Conservation (phyloP, 2,329 filamentous ascomycete species). For the Cercospora sp. region DNA sequence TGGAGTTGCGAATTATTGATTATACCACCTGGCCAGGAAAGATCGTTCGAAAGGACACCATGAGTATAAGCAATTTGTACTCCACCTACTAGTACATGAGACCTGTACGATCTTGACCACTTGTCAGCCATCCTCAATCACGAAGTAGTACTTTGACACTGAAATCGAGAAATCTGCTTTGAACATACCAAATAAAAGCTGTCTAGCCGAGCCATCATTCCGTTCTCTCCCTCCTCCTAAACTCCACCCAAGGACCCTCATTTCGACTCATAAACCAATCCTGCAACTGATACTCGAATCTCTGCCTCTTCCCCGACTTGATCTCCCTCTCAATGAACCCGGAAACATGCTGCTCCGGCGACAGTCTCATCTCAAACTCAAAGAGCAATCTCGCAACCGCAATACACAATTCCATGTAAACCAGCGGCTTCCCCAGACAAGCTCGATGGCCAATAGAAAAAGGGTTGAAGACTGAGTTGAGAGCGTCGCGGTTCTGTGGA, state of each 20-base stretch:
- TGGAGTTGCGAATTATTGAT: not conserved
- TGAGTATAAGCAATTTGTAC: no score
- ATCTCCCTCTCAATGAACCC: conserved; percentile 49
- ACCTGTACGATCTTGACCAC: no score
- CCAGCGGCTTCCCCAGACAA: conserved; percentile 64
- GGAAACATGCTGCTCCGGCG: conserved; percentile 53
- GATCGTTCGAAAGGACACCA: not conserved
- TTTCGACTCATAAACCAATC: conserved; percentile 75
- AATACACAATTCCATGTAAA: conserved; percentile 33
- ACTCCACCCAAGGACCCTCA: conserved; percentile 68
- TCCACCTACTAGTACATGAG: no score
- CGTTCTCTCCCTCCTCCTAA: conserved; percentile 28
- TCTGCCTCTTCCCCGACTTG: conserved; percentile 58
- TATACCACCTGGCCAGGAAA: not conserved
- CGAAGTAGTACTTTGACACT: no score
- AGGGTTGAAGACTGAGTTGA: conserved; percentile 69
- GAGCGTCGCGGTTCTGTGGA: conserved; percentile 22
- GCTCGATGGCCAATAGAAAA: conserved; percentile 70
- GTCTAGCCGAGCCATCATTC: not conserved
- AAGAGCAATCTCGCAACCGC: conserved; percentile 31
- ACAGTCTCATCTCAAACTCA: conserved; percentile 32
- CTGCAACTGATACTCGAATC: conserved; percentile 66
- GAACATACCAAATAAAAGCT: not conserved
- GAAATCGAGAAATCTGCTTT: no score
- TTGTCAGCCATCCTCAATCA: no score